A percentile compares a stretch with the other conserved stretches of the same genome.
phyloP scores from a whole-genome alignment of 1,139 yeast genomes.

The Blastobotrys buckinghamii region DNA sequence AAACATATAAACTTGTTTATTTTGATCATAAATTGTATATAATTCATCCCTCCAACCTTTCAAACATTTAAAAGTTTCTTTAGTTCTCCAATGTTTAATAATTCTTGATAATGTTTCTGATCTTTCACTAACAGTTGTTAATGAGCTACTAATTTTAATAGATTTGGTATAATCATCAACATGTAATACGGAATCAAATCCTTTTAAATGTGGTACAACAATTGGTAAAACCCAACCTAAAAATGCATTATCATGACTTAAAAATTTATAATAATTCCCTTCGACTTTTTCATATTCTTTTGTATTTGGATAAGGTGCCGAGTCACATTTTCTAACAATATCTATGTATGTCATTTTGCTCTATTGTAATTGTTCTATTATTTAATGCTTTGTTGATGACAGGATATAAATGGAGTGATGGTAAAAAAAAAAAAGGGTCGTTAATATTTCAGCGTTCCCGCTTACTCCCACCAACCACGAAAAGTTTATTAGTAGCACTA shows the following conservation, averaged over 20 bases:
- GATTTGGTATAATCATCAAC: slow-evolving; percentile 32
- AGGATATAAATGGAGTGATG: neutral
- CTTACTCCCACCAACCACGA: neutral
- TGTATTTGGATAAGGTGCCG: slow-evolving; percentile 23
- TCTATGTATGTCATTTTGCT: slow-evolving; percentile 22
- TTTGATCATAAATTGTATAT: slow-evolving; percentile 62
- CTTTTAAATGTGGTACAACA: slow-evolving; percentile 40
- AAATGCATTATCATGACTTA: slow-evolving; percentile 46
- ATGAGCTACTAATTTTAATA: slow-evolving; percentile 37
- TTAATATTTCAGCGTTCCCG: neutral
- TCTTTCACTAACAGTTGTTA: slow-evolving; percentile 46
- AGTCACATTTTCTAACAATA: slow-evolving; percentile 44
- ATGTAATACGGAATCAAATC: slow-evolving; percentile 32
- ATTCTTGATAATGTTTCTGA: slow-evolving; percentile 41
- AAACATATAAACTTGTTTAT: slow-evolving; percentile 50
- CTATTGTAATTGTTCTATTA: neutral
- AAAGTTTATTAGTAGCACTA: neutral
- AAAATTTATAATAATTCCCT: slow-evolving; percentile 36
- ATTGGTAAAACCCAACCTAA: slow-evolving; percentile 50
- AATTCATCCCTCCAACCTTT: slow-evolving; percentile 87
- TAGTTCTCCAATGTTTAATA: slow-evolving; percentile 41
- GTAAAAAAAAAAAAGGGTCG: no score
- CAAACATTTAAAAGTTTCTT: slow-evolving; percentile 39
- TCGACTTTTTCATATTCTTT: slow-evolving; percentile 12
- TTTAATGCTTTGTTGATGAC: no score